Conservation (phyloP, 371 early-diverging fungal species). For the Mucor mucedo region DNA sequence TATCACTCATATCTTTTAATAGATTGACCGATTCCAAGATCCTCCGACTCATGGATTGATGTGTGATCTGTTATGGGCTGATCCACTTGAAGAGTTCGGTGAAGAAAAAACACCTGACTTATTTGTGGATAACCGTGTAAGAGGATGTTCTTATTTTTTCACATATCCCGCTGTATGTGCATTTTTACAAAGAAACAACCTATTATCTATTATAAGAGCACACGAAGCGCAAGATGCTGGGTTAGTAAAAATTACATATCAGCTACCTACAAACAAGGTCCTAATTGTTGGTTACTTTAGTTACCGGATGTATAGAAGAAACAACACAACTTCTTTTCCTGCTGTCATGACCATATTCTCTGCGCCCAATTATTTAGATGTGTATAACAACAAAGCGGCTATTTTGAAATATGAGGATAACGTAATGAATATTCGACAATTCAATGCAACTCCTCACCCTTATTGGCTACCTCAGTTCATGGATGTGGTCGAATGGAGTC, state of each 20-base stretch:
- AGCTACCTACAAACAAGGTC: too few species aligned
- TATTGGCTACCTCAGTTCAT: slow-evolving; percentile 97
- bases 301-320: slow-evolving; percentile 96
- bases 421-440: slow-evolving; percentile 96
- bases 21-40: slow-evolving; percentile 95
- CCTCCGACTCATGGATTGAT: slow-evolving; percentile 94
- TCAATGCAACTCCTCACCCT: slow-evolving; percentile 88
- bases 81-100: slow-evolving; percentile 97
- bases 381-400: slow-evolving; percentile 98
- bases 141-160: slow-evolving; percentile 93
- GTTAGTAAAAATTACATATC: neutral
- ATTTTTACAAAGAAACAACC: slow-evolving; percentile 92
- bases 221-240: slow-evolving; percentile 99
- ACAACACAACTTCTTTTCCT: slow-evolving; percentile 91
- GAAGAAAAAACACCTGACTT: slow-evolving; percentile 81
- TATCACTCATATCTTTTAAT: neutral
- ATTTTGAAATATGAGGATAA: slow-evolving; percentile 96
- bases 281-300: neutral
- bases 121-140: slow-evolving; percentile 89
- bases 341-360: slow-evolving; percentile 97
- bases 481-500: slow-evolving; percentile 97
- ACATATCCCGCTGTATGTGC: slow-evolving; percentile 88
- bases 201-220: slow-evolving; percentile 94
- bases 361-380: slow-evolving; percentile 97
- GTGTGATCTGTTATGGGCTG: slow-evolving; percentile 98